These are phyloP conservation scores for Rhizophagus clarus DNA, from an alignment of 192 early-diverging fungal species.

Conservation along the genomic window DNA sequence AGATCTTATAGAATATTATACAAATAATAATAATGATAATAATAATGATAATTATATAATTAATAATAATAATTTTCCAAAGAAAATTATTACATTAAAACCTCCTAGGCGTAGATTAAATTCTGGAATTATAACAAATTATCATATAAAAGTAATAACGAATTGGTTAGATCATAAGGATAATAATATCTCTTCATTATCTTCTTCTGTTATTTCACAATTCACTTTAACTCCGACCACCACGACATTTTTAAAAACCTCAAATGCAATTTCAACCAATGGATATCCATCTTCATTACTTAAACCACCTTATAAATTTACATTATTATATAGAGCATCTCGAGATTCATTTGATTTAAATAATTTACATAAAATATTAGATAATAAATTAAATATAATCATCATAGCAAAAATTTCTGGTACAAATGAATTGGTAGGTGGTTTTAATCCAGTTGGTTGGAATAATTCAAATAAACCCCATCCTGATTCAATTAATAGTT, in stretches of 20 bases:
- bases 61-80: background rate
- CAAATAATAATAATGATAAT: background rate
- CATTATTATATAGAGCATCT: constrained; percentile 17
- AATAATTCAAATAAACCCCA: background rate
- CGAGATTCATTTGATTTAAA: background rate
- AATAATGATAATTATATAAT: background rate
- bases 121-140: constrained; percentile 7
- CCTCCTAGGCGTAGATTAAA: constrained; percentile 10
- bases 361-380: constrained; percentile 6
- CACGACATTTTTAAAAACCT: background rate
- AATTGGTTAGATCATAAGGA: constrained; percentile 14
- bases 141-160: constrained; percentile 3
- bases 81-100: background rate
- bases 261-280: background rate
- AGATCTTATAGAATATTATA: background rate
- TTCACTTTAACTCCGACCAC: background rate
- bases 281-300: background rate
- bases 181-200: background rate
- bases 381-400: background rate
- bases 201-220: background rate
- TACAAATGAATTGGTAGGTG: constrained; percentile 19
- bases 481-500: background rate
- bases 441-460: constrained; percentile 20
- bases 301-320: constrained; percentile 9
- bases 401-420: constrained; percentile 1